These are phyloP conservation scores for Yarrowia deformans DNA, from an alignment of 805 yeast genomes.

Conservation along the genomic window DNA sequence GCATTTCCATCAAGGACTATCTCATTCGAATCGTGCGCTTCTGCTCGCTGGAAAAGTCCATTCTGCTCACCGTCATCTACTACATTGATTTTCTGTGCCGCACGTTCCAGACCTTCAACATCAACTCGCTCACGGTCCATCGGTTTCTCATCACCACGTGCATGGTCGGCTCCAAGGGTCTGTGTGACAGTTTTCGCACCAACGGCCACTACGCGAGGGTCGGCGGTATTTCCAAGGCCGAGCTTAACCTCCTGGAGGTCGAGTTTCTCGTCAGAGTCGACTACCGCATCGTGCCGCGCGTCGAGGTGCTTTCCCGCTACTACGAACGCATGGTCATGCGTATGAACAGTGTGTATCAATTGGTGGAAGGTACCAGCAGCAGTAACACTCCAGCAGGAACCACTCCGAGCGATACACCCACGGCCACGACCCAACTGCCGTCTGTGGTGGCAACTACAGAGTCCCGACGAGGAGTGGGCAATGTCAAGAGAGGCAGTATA, in stretches of 20 bases:
- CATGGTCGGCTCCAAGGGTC: slow-evolving; percentile 85
- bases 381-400: slow-evolving; percentile 6
- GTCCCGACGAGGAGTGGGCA: slow-evolving; percentile 5
- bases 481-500: slow-evolving; percentile 32
- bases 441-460: slow-evolving; percentile 23
- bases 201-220: slow-evolving; percentile 94
- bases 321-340: slow-evolving; percentile 50
- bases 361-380: slow-evolving; percentile 40
- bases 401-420: slow-evolving; percentile 9
- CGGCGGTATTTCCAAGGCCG: slow-evolving; percentile 87
- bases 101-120: slow-evolving; percentile 77
- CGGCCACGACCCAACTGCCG: slow-evolving; percentile 23
- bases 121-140: slow-evolving; percentile 92
- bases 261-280: slow-evolving; percentile 83
- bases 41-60: slow-evolving; percentile 84
- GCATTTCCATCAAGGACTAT: slow-evolving; percentile 80
- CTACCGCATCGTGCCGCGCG: slow-evolving; percentile 72
- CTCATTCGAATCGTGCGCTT: slow-evolving; percentile 78
- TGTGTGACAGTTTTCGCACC: slow-evolving; percentile 93
- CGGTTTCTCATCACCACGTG: slow-evolving; percentile 90
- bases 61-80: slow-evolving; percentile 81
- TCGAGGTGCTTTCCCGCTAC: slow-evolving; percentile 48
- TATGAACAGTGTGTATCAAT: slow-evolving; percentile 43
- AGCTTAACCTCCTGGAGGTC: slow-evolving; percentile 83
- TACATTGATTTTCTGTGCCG: slow-evolving; percentile 85